Conservation (phyloP, 169 alveolate genomes). For the Plasmodium vivax region DNA sequence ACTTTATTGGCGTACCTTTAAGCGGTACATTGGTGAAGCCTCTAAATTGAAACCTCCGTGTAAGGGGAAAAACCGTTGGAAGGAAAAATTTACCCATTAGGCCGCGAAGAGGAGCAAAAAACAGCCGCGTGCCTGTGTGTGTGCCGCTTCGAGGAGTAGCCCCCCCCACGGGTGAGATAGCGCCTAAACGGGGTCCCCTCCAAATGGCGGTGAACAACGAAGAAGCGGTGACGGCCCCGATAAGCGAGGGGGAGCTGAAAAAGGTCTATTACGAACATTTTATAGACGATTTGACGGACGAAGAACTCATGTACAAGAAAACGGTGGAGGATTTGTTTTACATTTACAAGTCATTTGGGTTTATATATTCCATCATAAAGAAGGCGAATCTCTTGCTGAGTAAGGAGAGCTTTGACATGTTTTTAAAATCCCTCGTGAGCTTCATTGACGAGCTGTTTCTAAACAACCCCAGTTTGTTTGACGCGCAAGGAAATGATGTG, state of each 20-base stretch:
- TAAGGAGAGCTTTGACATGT: slow-evolving; percentile 51
- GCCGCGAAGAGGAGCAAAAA: background rate
- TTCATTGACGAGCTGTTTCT: slow-evolving; percentile 67
- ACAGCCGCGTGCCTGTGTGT: background rate
- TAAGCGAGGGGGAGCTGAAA: slow-evolving; percentile 51
- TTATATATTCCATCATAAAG: slow-evolving; percentile 62
- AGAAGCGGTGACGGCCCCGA: background rate
- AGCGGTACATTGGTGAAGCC: background rate
- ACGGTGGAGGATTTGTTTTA: slow-evolving; percentile 72
- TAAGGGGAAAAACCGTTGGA: background rate
- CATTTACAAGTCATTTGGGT: slow-evolving; percentile 68
- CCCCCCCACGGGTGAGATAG: background rate
- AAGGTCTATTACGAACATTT: slow-evolving; percentile 60
- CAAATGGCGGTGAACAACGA: slow-evolving; percentile 42
- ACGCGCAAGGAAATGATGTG: background rate
- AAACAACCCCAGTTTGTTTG: slow-evolving; percentile 39
- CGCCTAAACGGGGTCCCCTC: background rate
- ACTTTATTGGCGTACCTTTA: background rate
- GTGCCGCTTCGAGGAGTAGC: background rate
- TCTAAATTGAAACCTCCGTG: background rate
- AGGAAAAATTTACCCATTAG: background rate
- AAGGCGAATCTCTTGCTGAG: slow-evolving; percentile 47
- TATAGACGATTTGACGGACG: slow-evolving; percentile 68
- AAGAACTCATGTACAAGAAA: slow-evolving; percentile 70
- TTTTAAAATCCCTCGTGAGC: slow-evolving; percentile 67